Base-by-base conservation (phyloP, 139 green algal species). In the Microglena sp. region DNA sequence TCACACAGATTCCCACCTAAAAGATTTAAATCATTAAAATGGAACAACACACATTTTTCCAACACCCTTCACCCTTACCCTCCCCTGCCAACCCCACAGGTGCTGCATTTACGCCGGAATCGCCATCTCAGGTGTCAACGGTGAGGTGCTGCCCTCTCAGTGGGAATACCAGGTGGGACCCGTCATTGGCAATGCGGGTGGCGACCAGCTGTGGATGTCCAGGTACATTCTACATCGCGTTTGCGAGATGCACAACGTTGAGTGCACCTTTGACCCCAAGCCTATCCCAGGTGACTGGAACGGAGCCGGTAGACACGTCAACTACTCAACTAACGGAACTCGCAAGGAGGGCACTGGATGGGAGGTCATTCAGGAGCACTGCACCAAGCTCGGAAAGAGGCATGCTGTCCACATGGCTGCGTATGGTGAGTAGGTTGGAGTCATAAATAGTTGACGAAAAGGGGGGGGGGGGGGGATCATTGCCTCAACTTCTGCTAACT, bases 271-370 rank as follows among this genome's bases (percentile, higher is more conserved):
- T 65, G 93, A 98, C 80, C 93, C 93, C 73, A 98, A 98, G 86
- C 90, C 90, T 75, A 90, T 96, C 68, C 92, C 92, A n/a, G 89
- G 93, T 35, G 93, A 99, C 87, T 99, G 93, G 93, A 99, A 99
- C 78, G 93, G 93, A 58, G 86, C 90, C 4, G 93, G 92, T 70
- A 88, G 90, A 69, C 93, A 99, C 84, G 80, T 73, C 68, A 99
- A 99, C 93, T 99, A 89, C 90, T 91, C 79, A 70, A 98, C 80
- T 67, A 92, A 95, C 50, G 74, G 57, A 55, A 97, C 92, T 22
- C 84, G 93, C 56, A 65, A 55, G 11, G 66, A 66, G 11, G 62
- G 44, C n/a, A 71, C 69, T 2, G 86, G 87, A 54, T 94, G 87
- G 86, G 82, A 90, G 31, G 84, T 77, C 5, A 99, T 99, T 72